Base-by-base conservation (phyloP, 805 yeast species). In the Zygosaccharomyces siamensis region DNA sequence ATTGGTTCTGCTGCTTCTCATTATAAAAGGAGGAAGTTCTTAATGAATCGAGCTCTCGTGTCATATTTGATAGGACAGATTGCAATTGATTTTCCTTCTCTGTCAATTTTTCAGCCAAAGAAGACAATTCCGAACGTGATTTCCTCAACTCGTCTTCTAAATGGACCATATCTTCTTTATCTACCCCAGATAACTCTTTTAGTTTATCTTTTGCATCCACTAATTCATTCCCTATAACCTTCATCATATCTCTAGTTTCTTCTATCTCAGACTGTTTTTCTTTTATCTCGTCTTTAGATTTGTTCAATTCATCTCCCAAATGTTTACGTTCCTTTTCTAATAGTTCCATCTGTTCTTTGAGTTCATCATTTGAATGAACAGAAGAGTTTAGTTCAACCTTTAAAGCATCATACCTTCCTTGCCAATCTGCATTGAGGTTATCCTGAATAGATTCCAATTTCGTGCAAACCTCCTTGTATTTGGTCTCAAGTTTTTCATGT, bases 171-270 rank as follows among this genome's bases (percentile, higher is more conserved):
- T 62, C 62, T 26, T 63, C 63, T 8, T 61, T 56, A 40, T 58
- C 55, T 2, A 69, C 55, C 10, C 70, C 66, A 14, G 64, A 68
- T 1, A 72, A 56, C 46, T 70, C 70, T 50, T 84, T 83, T 18
- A 82, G 45, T 46, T 78, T 69, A 40, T 84, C 88, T 54, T 77
- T 80, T 0, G 89, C 79, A 4, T 78, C 76, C 1, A 89, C 95
- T 6, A 89, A 71, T 43, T 88, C 95, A 58, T 86, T 79, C 1
- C 97, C 97, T 24, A 89, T 74, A 48, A 78, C 81, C 53, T 76
- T 76, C 46, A 90, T 64, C 87, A 84, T 86, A 49, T 89, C 97
- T 58, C 82, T 78, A 45, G 86, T 72, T 45, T 73, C 75, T 41
- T 81, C 89, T 14, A 89, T 69, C 59, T 89, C 96, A 47, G 80